These are phyloP conservation scores for Raphanus sativus DNA, from an alignment of 345 rosid genomes.

Conservation along the genomic window DNA sequence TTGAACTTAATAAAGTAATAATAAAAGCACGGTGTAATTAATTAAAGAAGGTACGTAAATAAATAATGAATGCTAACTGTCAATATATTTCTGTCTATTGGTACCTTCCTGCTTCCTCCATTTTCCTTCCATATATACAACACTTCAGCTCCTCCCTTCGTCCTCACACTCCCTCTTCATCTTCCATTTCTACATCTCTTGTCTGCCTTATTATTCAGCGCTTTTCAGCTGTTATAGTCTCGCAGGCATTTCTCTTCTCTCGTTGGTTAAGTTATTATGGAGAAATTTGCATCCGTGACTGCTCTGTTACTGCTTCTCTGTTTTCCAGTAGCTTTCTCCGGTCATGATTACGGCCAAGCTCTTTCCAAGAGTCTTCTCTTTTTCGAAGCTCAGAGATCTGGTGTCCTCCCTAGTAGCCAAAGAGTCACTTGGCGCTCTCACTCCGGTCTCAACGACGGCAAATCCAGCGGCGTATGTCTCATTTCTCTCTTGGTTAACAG, in stretches of 20 bases:
- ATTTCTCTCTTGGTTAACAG: not conserved
- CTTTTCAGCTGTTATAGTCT: conserved; percentile 42
- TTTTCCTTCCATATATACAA: conserved; percentile 50
- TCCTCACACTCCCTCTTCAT: conserved; percentile 29
- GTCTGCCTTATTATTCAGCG: not conserved
- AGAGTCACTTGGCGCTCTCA: conserved; percentile 89
- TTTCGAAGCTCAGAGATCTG: conserved; percentile 99
- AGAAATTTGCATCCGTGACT: conserved; percentile 40
- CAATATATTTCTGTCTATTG: conserved; percentile 37
- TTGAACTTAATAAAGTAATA: not conserved
- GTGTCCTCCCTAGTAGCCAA: conserved; percentile 77
- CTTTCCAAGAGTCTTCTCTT: conserved; percentile 88
- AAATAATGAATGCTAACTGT: conserved; percentile 42
- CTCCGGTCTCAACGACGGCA: conserved; percentile 92
- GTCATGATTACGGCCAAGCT: conserved; percentile 92
- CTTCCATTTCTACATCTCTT: conserved; percentile 2
- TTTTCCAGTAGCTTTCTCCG: conserved; percentile 62
- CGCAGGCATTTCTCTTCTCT: conserved; percentile 31
- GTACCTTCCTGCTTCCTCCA: conserved; percentile 59
- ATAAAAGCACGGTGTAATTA: conserved; percentile 10
- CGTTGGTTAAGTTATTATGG: conserved; percentile 17
- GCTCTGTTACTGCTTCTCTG: conserved; percentile 56
- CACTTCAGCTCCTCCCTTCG: conserved; percentile 31
- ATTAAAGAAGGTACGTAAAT: not conserved
- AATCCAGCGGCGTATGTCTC: conserved; percentile 82